These are phyloP conservation scores for Kwoniella shivajii DNA, from an alignment of 1,284 basidiomycete species.

Conservation along the genomic window DNA sequence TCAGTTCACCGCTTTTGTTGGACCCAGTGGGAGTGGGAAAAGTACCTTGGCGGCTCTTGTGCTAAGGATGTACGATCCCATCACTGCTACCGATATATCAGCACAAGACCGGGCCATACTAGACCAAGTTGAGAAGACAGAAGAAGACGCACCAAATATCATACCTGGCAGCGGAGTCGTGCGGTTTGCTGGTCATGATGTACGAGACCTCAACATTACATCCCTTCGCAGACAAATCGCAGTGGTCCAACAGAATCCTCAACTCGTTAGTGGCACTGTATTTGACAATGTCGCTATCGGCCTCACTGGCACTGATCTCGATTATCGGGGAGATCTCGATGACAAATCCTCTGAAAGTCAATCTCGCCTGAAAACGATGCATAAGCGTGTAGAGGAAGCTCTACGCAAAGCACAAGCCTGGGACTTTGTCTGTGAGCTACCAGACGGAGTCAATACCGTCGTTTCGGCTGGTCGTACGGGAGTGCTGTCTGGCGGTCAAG, in stretches of 20 bases:
- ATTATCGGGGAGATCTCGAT: conserved; percentile 28
- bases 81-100: conserved; percentile 19
- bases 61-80: conserved; percentile 72
- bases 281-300: conserved; percentile 56
- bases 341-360: conserved; percentile 5
- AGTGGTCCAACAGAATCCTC: conserved; percentile 55
- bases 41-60: conserved; percentile 80
- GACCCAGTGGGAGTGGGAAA: conserved; percentile 84
- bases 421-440: conserved; percentile 51
- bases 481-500: conserved; percentile 50
- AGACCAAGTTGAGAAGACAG: conserved; percentile 1
- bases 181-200: conserved; percentile 43
- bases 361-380: conserved; percentile 29
- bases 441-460: conserved; percentile 50
- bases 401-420: conserved; percentile 51
- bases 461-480: conserved; percentile 51
- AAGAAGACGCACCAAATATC: conserved; percentile 16
- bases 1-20: conserved; percentile 84
- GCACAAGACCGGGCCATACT: conserved; percentile 18
- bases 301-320: conserved; percentile 37
- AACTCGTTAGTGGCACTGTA: conserved; percentile 54
- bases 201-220: conserved; percentile 50
- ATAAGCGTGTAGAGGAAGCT: conserved; percentile 45
- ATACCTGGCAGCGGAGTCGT: conserved; percentile 28
- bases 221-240: conserved; percentile 55